phyloP scores from a whole-genome alignment of 2,329 filamentous ascomycete species.

The Fusarium annulatum region DNA sequence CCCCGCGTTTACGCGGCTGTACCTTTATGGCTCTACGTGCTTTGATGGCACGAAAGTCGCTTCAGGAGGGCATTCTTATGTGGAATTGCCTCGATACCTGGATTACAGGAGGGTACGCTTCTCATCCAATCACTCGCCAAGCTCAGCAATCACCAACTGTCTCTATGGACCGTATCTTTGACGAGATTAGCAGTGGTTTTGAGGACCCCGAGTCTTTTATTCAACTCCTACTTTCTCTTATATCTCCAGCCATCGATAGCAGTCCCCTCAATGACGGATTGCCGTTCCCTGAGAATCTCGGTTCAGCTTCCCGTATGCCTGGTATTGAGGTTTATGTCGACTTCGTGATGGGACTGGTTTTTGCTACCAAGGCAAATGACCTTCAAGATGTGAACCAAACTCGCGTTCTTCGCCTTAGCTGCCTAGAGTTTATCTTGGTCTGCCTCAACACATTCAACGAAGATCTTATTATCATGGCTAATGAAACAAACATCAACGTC shows the following conservation, averaged over 20 bases:
- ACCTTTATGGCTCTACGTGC: constrained; percentile 83
- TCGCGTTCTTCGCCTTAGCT: constrained; percentile 79
- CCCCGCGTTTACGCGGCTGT: constrained; percentile 81
- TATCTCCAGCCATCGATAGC: constrained; percentile 72
- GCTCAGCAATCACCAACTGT: constrained; percentile 50
- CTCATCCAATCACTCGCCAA: constrained; percentile 50
- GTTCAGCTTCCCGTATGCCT: constrained; percentile 77
- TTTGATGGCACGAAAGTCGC: constrained; percentile 78
- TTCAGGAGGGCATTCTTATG: constrained; percentile 74
- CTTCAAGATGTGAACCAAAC: constrained; percentile 74
- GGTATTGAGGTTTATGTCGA: constrained; percentile 95
- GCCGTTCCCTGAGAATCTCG: constrained; percentile 88
- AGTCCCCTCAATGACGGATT: constrained; percentile 77
- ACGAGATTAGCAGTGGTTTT: constrained; percentile 80
- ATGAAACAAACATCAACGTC: constrained; percentile 78
- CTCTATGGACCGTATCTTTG: constrained; percentile 74
- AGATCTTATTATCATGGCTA: constrained; percentile 86
- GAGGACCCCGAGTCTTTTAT: constrained; percentile 90
- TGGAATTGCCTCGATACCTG: constrained; percentile 86
- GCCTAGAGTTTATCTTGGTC: constrained; percentile 83
- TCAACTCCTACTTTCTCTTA: constrained; percentile 77
- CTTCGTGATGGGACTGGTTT: constrained; percentile 84
- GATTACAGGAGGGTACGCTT: constrained; percentile 71
- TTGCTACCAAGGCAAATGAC: constrained; percentile 74
- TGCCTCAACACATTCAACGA: constrained; percentile 93